These are phyloP conservation scores for Papiliotrema terrestris DNA, from an alignment of 1,284 basidiomycete species.

Conservation along the genomic window DNA sequence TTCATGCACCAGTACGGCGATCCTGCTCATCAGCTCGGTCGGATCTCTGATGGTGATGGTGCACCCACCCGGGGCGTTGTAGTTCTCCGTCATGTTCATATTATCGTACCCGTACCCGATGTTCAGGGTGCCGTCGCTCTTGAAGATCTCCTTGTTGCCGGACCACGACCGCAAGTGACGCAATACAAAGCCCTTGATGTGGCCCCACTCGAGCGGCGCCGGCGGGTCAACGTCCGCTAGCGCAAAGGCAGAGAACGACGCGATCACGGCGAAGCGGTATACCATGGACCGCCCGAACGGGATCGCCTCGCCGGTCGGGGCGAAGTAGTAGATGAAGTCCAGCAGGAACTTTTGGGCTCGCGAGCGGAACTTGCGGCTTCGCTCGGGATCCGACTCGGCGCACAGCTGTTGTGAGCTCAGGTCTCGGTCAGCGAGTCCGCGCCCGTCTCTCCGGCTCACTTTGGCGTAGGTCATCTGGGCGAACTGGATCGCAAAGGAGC, in stretches of 20 bases:
- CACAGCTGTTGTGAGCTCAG: conserved; percentile 48
- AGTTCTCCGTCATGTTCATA: conserved; percentile 70
- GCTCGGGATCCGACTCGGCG: conserved; percentile 60
- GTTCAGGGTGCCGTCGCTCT: conserved; percentile 65
- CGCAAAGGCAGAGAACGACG: conserved; percentile 69
- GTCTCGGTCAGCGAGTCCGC: neutral
- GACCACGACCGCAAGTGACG: conserved; percentile 70
- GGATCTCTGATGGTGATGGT: neutral
- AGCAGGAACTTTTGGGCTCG: conserved; percentile 62
- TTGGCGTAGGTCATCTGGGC: conserved; percentile 70
- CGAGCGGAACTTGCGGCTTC: conserved; percentile 63
- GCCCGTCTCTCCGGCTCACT: conserved; percentile 13
- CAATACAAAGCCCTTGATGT: conserved; percentile 67
- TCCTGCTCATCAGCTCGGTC: conserved; percentile 16
- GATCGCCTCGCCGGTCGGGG: conserved; percentile 60
- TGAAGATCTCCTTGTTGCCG: conserved; percentile 54
- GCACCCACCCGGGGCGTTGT: conserved; percentile 63
- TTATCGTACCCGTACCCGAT: conserved; percentile 72
- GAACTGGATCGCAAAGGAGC: conserved; percentile 73
- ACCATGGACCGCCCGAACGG: conserved; percentile 72
- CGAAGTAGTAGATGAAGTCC: conserved; percentile 72
- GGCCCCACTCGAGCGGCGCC: conserved; percentile 64
- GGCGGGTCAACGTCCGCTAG: conserved; percentile 67
- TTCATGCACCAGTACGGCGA: conserved; percentile 82
- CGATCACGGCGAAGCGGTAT: conserved; percentile 73